Percentiles rank a stretch among this genome's conserved stretches.
Evolutionary conservation across 2,329 filamentous ascomycete species (phyloP).

Genomic region (Sporothrix sp.): DNA sequence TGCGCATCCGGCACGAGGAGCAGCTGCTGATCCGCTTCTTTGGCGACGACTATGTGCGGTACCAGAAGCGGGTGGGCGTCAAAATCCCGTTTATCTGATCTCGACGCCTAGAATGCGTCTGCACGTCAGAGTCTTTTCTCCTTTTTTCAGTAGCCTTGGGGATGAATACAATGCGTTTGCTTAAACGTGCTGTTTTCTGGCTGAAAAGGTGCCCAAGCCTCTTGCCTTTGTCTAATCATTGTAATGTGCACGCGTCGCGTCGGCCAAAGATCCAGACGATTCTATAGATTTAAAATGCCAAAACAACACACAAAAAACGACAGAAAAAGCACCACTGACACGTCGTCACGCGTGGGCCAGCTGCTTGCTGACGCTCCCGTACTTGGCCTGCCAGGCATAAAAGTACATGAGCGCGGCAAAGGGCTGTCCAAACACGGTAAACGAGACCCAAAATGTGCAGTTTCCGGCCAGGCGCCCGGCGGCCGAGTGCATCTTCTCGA

Average conservation of each 20-base stretch:
- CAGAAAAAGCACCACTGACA: neutral
- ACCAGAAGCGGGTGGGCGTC: constrained; percentile 60
- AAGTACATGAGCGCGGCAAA: constrained; percentile 90
- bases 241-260: too few relatives aligned
- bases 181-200: too few relatives aligned
- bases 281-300: too few relatives aligned
- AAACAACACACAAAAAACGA: neutral
- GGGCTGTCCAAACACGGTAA: constrained; percentile 91
- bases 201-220: too few relatives aligned
- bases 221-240: too few relatives aligned
- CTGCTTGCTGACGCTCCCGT: constrained; percentile 62
- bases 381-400: constrained; percentile 97
- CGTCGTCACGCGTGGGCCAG: neutral
- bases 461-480: constrained; percentile 78
- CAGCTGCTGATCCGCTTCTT: constrained; percentile 71
- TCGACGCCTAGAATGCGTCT: neutral
- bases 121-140: too few relatives aligned
- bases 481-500: constrained; percentile 69
- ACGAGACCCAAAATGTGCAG: constrained; percentile 91
- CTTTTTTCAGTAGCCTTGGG: too few relatives aligned
- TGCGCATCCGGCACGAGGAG: constrained; percentile 70
- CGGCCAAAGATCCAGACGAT: too few relatives aligned
- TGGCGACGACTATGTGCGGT: constrained; percentile 67
- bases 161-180: too few relatives aligned
- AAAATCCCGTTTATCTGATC: constrained; percentile 67